Conservation (phyloP, 176 grass and related monocot species). For the Sorghum bicolor region DNA sequence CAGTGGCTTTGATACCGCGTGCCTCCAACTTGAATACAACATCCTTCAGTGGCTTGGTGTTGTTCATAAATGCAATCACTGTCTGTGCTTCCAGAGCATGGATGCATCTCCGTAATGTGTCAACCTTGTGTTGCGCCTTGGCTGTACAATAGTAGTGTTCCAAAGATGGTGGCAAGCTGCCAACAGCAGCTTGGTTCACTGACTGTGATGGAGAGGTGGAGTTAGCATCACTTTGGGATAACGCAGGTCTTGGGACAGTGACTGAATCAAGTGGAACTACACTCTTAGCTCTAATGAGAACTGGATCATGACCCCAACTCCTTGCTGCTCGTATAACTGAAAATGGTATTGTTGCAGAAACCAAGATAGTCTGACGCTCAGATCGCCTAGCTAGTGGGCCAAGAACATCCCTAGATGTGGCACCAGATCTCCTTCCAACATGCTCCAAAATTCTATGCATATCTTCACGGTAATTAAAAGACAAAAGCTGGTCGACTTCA, state of each 20-base stretch:
- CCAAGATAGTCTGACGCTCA: conserved; percentile 85
- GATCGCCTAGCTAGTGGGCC: conserved; percentile 68
- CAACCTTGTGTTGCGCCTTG: conserved; percentile 86
- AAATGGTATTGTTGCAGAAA: conserved; percentile 91
- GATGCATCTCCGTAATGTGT: conserved; percentile 82
- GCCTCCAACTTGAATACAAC: conserved; percentile 93
- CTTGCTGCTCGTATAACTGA: conserved; percentile 83
- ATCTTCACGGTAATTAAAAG: conserved; percentile 94
- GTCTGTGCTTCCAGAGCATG: conserved; percentile 71
- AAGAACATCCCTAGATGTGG: conserved; percentile 56
- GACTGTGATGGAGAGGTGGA: conserved; percentile 33
- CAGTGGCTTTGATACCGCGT: conserved; percentile 75
- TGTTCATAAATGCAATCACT: conserved; percentile 94
- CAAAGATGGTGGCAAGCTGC: conserved; percentile 78
- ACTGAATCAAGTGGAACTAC: conserved; percentile 68
- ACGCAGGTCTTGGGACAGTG: conserved; percentile 38
- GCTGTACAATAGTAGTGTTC: conserved; percentile 84
- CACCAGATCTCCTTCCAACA: conserved; percentile 68
- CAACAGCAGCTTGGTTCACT: conserved; percentile 62
- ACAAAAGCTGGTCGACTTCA: conserved; percentile 90
- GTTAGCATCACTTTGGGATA: conserved; percentile 31
- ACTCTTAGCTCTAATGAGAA: conserved; percentile 83
- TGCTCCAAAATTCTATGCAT: conserved; percentile 95
- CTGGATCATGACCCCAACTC: conserved; percentile 77
- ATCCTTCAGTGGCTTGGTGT: conserved; percentile 91